Base-by-base conservation (phyloP, 768 basidiomycete genomes). In the Tulasnella sp. region DNA sequence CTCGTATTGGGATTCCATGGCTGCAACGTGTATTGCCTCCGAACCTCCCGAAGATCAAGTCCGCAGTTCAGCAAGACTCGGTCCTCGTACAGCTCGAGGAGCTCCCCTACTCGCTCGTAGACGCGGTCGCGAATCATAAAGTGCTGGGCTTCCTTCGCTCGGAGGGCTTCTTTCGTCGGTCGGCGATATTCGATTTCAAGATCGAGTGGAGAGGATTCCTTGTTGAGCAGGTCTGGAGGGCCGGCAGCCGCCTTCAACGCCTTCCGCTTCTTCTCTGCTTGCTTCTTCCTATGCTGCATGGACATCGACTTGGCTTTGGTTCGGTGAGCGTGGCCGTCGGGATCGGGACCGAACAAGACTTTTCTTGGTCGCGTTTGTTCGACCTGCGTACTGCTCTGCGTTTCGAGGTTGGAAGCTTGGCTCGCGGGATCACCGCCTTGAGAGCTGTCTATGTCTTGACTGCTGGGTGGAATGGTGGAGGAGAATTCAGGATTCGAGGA, bases 231-330 rank as follows among this genome's bases (percentile, higher is more conserved):
- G 55, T 57, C 23, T 26, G 9, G 20, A 11, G 51, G 51, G 51
- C 23, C n/a, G 9, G 51, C 51, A 29, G 26, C 61, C n/a, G 61
- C 61, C 29, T 67, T 26, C 61, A 32, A 51, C 20, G 57, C 57
- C 26, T 67, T 67, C 11, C 61, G 61, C 61, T 29, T 32, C 16
- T 35, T 67, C 29, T 67, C 61, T 32, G 57, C 57, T 35, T 67
- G 61, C 61, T 67, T 67, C 61, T 67, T 67, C 61, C 61, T 67
- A 16, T 67, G 61, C 61, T 67, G 61, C 5, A 26, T 67, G 16
- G 61, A 67, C 61, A 67, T 67, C 9, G 61, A 67, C 61, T 67
- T 67, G 61, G 61, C 61, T 35, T 67, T 67, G 13, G 61, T 67
- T 32, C 32, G 26, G 32, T 67, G 61, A 32, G 61, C 9, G 15